Evolutionary conservation across 202 grass and related monocot species (phyloP).

Genomic region (Brachypodium distachyon): DNA sequence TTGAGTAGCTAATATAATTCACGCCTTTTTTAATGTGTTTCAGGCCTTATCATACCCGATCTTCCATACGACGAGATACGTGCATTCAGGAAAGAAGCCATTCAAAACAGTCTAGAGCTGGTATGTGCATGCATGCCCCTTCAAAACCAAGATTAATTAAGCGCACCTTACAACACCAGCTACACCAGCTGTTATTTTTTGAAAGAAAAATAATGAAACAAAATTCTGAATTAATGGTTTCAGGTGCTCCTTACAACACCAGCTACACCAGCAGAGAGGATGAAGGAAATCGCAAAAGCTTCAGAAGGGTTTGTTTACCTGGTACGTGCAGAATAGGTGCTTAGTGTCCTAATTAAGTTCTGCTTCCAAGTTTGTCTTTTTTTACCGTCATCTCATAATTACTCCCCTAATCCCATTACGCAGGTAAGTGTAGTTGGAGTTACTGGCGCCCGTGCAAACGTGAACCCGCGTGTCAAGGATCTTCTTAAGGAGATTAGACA

Average conservation of each 20-base stretch:
- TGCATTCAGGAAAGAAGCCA: constrained; percentile 2
- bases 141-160: too few relatives aligned
- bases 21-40: not conserved
- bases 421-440: constrained; percentile 40
- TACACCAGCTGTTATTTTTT: not conserved
- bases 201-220: too few relatives aligned
- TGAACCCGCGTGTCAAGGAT: constrained; percentile 18
- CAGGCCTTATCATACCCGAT: constrained; percentile 38
- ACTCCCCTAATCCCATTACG: not conserved
- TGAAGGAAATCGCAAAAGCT: constrained; percentile 32
- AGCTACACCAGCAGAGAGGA: constrained; percentile 13
- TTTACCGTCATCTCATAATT: not conserved
- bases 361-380: not conserved
- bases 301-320: constrained; percentile 47
- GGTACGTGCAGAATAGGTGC: not conserved
- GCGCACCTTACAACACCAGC: too few relatives aligned
- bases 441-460: constrained; percentile 5
- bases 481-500: constrained; percentile 44
- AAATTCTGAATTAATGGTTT: not conserved
- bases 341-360: not conserved
- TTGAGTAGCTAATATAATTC: too few relatives aligned
- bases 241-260: constrained; percentile 40
- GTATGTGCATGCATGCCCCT: not conserved
- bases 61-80: constrained; percentile 4
- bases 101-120: constrained; percentile 26